Evolutionary conservation across 768 basidiomycete genomes (phyloP).

Genomic region (Trametes maxima): DNA sequence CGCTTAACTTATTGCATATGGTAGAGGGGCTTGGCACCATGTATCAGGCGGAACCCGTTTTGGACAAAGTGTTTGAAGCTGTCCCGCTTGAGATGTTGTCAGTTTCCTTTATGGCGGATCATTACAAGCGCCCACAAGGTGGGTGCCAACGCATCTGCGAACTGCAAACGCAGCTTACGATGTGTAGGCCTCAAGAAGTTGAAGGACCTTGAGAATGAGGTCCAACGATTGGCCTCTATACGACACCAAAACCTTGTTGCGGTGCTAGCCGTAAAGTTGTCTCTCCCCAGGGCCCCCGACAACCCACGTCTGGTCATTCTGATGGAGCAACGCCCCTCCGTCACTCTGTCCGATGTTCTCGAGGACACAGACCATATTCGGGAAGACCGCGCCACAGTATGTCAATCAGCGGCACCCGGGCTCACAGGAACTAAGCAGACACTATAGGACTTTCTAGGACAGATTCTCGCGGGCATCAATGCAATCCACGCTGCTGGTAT

Average conservation of each 20-base stretch:
- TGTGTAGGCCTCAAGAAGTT: constrained; percentile 68
- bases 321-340: constrained; percentile 67
- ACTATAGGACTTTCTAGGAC: constrained; percentile 69
- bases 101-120: constrained; percentile 65
- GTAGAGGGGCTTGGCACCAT: constrained; percentile 65
- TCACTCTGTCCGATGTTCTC: constrained; percentile 74
- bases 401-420: constrained; percentile 24
- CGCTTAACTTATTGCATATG: background rate
- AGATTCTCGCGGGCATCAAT: constrained; percentile 71
- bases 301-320: constrained; percentile 64
- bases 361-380: constrained; percentile 75
- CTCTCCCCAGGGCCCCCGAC: constrained; percentile 49
- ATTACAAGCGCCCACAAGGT: constrained; percentile 72
- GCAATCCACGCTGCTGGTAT: constrained; percentile 65
- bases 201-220: constrained; percentile 63
- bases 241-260: constrained; percentile 68
- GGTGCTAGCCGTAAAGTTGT: constrained; percentile 68
- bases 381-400: constrained; percentile 68
- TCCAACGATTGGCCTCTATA: constrained; percentile 58
- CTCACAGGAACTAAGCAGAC: background rate
- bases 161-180: background rate
- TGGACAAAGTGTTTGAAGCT: constrained; percentile 51
- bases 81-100: constrained; percentile 69
- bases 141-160: background rate
- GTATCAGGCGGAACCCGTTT: constrained; percentile 76